A percentile compares a stretch with the other conserved stretches of the same genome.
Conservation (phyloP, 768 basidiomycete species). For the Megacollybia marginata region DNA sequence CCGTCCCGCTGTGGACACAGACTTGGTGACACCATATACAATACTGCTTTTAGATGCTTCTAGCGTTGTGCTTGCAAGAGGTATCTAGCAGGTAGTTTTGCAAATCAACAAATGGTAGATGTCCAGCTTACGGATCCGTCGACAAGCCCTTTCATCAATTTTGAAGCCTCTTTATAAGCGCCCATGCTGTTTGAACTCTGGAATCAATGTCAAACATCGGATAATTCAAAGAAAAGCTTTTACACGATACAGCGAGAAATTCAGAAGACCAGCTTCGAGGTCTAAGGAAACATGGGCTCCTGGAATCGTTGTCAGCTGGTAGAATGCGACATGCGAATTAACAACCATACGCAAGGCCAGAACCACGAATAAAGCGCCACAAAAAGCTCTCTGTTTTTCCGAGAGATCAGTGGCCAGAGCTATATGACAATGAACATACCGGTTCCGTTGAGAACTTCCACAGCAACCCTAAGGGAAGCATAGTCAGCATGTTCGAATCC, state of each 20-base stretch:
- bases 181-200: conserved; percentile 76
- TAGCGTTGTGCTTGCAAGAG: conserved; percentile 69
- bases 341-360: conserved; percentile 79
- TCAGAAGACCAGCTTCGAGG: conserved; percentile 69
- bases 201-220: conserved; percentile 3
- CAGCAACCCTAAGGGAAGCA: conserved; percentile 77
- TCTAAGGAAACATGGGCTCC: conserved; percentile 70
- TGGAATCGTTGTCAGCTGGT: no score
- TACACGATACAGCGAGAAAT: conserved; percentile 75
- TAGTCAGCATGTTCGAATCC: conserved; percentile 80
- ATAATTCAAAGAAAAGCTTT: conserved; percentile 13
- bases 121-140: conserved; percentile 61
- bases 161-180: conserved; percentile 75
- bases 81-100: conserved; percentile 43
- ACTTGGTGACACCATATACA: conserved; percentile 74
- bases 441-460: conserved; percentile 84
- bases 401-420: no score
- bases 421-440: conserved; percentile 43
- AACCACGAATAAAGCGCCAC: conserved; percentile 76
- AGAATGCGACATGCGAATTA: no score
- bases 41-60: conserved; percentile 91
- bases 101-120: not conserved
- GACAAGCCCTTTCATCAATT: conserved; percentile 70
- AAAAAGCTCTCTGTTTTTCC: no score
- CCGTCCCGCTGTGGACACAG: conserved; percentile 77